Evolutionary conservation across 2,329 filamentous ascomycete genomes (phyloP).

Genomic region (Colletotrichum tropicicola): DNA sequence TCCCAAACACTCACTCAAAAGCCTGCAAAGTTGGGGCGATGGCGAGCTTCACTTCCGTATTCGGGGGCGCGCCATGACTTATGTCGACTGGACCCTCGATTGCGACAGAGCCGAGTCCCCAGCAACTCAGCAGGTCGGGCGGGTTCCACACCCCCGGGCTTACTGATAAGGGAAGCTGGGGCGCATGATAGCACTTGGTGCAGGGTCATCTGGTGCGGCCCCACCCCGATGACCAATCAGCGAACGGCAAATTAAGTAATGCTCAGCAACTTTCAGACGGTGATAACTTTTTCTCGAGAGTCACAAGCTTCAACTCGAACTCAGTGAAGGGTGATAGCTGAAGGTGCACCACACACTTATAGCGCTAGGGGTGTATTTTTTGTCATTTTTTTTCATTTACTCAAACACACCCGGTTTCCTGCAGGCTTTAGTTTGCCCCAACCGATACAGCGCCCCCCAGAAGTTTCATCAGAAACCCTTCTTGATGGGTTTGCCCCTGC

Average conservation of each 20-base stretch:
- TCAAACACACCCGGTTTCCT: background rate
- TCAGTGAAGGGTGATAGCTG: background rate
- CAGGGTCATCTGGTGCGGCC: constrained; percentile 3
- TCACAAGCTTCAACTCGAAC: constrained; percentile 18
- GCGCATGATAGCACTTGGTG: constrained; percentile 16
- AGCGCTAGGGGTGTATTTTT: background rate
- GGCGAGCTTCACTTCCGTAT: constrained; percentile 13
- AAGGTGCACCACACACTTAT: background rate
- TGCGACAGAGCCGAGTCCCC: constrained; percentile 19
- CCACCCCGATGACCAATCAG: constrained; percentile 19
- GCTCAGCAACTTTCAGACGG: constrained; percentile 27
- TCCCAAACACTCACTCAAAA: background rate
- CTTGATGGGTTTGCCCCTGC: constrained; percentile 23
- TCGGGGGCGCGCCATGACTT: constrained; percentile 27
- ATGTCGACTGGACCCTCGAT: constrained; percentile 25
- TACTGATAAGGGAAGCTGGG: constrained; percentile 26
- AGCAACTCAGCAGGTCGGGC: constrained; percentile 11
- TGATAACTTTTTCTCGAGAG: constrained; percentile 24
- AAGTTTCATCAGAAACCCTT: background rate
- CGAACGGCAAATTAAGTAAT: constrained; percentile 23
- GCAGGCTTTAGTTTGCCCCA: background rate
- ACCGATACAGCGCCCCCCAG: background rate
- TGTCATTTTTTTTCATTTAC: background rate
- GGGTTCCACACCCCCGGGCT: constrained; percentile 12
- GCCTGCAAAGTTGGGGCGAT: background rate